phyloP scores from a whole-genome alignment of 2,329 filamentous ascomycete species.

The Westerdykella sp. region DNA sequence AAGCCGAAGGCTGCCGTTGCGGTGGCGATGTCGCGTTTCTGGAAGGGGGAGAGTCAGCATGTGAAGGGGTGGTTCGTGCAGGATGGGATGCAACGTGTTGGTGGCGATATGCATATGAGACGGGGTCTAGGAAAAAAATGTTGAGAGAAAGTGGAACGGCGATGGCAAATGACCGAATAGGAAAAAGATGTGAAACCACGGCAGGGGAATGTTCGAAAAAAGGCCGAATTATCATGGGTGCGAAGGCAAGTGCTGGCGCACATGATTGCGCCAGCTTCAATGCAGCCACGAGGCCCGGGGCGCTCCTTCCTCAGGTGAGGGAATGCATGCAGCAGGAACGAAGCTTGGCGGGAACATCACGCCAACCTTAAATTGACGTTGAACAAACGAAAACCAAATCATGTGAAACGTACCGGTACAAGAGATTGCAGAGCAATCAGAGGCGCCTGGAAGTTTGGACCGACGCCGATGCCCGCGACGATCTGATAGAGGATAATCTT shows the following conservation, averaged over 20 bases:
- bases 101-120: too few relatives aligned
- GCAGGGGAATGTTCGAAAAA: too few relatives aligned
- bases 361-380: background rate
- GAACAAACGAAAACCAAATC: background rate
- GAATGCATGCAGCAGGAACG: too few relatives aligned
- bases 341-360: background rate
- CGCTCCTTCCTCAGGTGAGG: too few relatives aligned
- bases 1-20: constrained; percentile 63
- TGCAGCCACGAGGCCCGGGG: too few relatives aligned
- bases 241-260: too few relatives aligned
- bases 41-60: background rate
- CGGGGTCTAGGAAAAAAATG: too few relatives aligned
- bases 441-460: constrained; percentile 63
- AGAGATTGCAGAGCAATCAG: constrained; percentile 63
- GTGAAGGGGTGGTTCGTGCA: background rate
- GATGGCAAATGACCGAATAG: too few relatives aligned
- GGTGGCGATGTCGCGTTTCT: constrained; percentile 57
- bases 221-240: too few relatives aligned
- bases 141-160: too few relatives aligned
- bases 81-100: background rate
- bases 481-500: constrained; percentile 39
- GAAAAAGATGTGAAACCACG: too few relatives aligned
- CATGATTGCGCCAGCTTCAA: too few relatives aligned
- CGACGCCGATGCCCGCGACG: constrained; percentile 44
- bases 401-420: constrained; percentile 39